phyloP scores from a whole-genome alignment of 2,329 filamentous ascomycete species.

The Trichocomaceae sp. region DNA sequence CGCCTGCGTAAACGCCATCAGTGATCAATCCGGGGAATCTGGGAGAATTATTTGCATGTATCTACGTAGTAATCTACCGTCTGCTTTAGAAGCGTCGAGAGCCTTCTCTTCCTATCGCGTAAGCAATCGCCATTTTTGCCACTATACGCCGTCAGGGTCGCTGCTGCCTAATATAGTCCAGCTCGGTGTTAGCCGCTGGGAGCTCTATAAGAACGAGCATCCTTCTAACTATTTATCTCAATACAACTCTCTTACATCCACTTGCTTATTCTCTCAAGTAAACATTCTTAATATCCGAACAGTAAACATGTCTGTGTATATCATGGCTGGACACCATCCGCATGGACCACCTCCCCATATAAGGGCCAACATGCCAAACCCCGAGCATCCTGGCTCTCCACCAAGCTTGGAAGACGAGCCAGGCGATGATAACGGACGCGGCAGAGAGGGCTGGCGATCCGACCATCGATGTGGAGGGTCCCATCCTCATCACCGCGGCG shows the following conservation, averaged over 20 bases:
- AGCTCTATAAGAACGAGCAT: conserved; percentile 6
- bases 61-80: no score
- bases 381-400: neutral
- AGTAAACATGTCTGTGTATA: neutral
- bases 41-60: no score
- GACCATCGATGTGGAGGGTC: neutral
- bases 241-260: neutral
- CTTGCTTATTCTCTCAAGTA: neutral
- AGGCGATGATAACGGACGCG: neutral
- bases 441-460: neutral
- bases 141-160: neutral
- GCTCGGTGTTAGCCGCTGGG: neutral
- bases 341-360: neutral
- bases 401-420: neutral
- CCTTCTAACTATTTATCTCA: neutral
- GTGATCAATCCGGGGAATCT: no score
- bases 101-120: conserved; percentile 6
- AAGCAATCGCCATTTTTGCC: conserved; percentile 3
- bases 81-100: conserved; percentile 2
- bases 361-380: neutral
- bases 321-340: neutral
- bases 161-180: conserved; percentile 7
- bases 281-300: neutral
- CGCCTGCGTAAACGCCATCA: no score
- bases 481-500: neutral